These are phyloP conservation scores for Linanthus parryae DNA, from an alignment of 148 eudicot species.

Conservation along the genomic window DNA sequence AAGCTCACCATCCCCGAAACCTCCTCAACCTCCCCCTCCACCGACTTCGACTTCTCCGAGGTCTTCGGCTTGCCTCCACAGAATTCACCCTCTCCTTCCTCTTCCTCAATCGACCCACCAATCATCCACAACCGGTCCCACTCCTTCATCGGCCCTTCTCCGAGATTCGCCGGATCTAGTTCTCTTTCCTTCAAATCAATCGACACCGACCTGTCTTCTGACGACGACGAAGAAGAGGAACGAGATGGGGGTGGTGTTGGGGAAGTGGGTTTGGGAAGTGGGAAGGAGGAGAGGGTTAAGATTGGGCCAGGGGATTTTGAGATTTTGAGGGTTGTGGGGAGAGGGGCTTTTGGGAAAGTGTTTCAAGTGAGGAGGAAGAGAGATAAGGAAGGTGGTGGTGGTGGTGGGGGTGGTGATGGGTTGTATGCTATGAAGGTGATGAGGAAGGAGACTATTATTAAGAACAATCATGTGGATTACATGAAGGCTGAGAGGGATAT, in stretches of 20 bases:
- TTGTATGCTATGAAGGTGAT: conserved; percentile 84
- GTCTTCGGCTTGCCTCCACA: conserved; percentile 17
- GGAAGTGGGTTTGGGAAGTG: conserved; percentile 10
- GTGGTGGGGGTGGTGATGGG: conserved; percentile 41
- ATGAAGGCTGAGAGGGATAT: conserved; percentile 97
- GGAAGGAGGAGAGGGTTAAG: conserved; percentile 18
- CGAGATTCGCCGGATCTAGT: conserved; percentile 35
- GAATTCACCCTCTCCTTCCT: not conserved
- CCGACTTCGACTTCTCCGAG: conserved; percentile 48
- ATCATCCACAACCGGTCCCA: conserved; percentile 68
- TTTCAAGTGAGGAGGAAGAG: conserved; percentile 76
- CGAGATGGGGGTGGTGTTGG: conserved; percentile 14
- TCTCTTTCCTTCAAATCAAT: conserved; percentile 23
- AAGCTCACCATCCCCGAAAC: conserved; percentile 56
- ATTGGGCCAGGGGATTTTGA: conserved; percentile 81
- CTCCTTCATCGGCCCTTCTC: conserved; percentile 85
- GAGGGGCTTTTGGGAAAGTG: conserved; percentile 93
- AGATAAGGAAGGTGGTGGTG: conserved; percentile 17
- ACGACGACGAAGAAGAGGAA: conserved; percentile 25
- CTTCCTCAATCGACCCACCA: conserved; percentile 28
- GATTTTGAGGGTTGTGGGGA: conserved; percentile 75
- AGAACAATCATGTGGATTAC: conserved; percentile 90
- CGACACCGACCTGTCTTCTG: conserved; percentile 30
- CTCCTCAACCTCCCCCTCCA: conserved; percentile 30
- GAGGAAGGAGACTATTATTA: conserved; percentile 75